Base-by-base conservation (phyloP, 371 early-diverging fungal genomes). In the Mucor sp. region DNA sequence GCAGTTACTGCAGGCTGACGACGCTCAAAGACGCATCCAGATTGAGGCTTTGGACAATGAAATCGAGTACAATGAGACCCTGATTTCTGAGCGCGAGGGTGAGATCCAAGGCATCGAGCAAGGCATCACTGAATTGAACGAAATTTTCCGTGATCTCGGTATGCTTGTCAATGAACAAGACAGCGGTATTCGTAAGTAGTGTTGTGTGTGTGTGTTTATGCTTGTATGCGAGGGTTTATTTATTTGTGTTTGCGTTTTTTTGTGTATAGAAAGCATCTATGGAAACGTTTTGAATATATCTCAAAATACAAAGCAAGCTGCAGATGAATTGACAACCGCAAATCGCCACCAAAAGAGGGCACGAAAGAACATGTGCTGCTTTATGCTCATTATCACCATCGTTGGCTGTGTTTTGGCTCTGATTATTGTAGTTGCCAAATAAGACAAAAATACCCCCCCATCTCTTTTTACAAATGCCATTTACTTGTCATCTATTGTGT, bases 141-240 rank as follows among this genome's bases (percentile, higher is more conserved):
- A 97, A 77, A 93, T 99, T 60, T 99, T 99, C 77, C 83, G 96
- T 67, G 97, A 98, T 78, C 77, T 99, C 53, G 97, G 97, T 12
- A 95, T 95, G 50, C 84, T 99, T 65, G 98, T 99, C 15, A 91
- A 93, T 58, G 97, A 98, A 72, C 99, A 99, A 86, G 94, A 94
- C 70, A 88, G 91, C 63, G 87, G 96, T 72, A 85, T 98, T 41
- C 93, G 96, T 95, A 87, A 71, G 84, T 76, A 33, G 28, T 25
- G n/a, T 17, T 21, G 30, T 30, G 30, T 37, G 17, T 39, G 3
- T 21, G 17, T 21, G 7, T 57, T 39, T 58, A 4, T 62, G 48
- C 59, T 14, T 33, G 33, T 33, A 14, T 17, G 9, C 47, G 12
- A 14, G 3, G 35, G 47, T 59, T 55, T 63, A 27, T 9, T 37